Conservation (phyloP, 108 stramenopile genomes). For the Conticribra weissflogii region DNA sequence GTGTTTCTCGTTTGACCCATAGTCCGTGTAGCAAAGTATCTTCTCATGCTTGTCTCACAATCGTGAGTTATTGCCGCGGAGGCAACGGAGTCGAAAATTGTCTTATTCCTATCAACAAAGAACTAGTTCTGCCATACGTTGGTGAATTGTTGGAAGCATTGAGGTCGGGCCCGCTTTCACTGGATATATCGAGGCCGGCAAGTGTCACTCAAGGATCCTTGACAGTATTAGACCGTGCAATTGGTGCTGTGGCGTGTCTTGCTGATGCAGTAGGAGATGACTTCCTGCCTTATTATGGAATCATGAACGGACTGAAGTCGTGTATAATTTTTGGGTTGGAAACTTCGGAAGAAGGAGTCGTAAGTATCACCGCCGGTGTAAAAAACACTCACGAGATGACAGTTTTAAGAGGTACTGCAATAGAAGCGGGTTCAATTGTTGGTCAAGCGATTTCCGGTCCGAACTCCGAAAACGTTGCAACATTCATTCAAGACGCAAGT, state of each 20-base stretch:
- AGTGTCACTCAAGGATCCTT: constrained; percentile 45
- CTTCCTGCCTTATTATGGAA: constrained; percentile 66
- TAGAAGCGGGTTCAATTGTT: constrained; percentile 79
- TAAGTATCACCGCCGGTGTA: constrained; percentile 3
- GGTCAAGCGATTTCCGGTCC: constrained; percentile 62
- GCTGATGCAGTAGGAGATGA: constrained; percentile 67
- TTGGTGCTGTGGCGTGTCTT: constrained; percentile 71
- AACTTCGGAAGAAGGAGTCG: background rate
- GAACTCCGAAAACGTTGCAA: constrained; percentile 42
- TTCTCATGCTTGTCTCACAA: constrained; percentile 57
- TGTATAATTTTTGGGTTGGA: constrained; percentile 34
- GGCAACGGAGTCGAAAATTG: constrained; percentile 33
- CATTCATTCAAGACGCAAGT: constrained; percentile 61
- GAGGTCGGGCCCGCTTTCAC: constrained; percentile 64
- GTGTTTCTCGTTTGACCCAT: constrained; percentile 31
- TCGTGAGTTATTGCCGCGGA: constrained; percentile 73
- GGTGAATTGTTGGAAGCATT: constrained; percentile 56
- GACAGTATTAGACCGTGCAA: constrained; percentile 61
- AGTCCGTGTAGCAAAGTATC: constrained; percentile 67
- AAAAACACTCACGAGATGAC: constrained; percentile 44
- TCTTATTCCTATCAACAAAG: constrained; percentile 40
- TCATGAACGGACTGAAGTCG: constrained; percentile 67
- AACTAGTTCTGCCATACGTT: constrained; percentile 52
- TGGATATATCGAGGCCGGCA: constrained; percentile 33
- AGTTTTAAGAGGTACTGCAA: constrained; percentile 60